phyloP scores from a whole-genome alignment of 108 stramenopile species.

The Skeletonema marinoi region DNA sequence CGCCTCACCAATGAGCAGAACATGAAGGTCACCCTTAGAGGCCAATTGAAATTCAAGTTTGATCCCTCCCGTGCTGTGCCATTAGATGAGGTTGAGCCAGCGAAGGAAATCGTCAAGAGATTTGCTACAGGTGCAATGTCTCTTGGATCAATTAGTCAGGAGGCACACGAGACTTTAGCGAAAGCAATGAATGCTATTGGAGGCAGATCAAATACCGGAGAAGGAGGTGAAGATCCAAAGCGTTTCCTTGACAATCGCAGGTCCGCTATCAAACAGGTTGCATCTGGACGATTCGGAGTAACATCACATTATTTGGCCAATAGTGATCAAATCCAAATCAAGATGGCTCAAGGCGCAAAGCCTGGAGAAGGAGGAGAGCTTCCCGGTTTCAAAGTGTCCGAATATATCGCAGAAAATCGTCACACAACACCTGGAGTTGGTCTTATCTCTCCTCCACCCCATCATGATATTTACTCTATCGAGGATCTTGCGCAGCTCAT shows the following conservation, averaged over 20 bases:
- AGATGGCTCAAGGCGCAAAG: constrained; percentile 98
- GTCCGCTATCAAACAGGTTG: constrained; percentile 94
- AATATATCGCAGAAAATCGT: constrained; percentile 92
- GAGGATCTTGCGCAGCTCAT: constrained; percentile 97
- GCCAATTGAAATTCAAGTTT: constrained; percentile 92
- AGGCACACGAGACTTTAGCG: constrained; percentile 94
- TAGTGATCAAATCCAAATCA: constrained; percentile 97
- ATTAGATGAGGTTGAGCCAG: constrained; percentile 92
- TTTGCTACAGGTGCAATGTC: constrained; percentile 97
- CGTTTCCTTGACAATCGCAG: constrained; percentile 91
- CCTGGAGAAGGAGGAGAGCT: constrained; percentile 97
- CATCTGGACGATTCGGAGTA: constrained; percentile 95
- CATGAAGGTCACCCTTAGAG: constrained; percentile 91
- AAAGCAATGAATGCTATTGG: constrained; percentile 93
- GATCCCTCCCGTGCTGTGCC: constrained; percentile 84
- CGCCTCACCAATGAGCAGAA: constrained; percentile 88
- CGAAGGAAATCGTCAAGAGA: constrained; percentile 89
- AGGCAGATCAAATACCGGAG: constrained; percentile 93
- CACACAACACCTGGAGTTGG: constrained; percentile 95
- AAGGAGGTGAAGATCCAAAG: constrained; percentile 93
- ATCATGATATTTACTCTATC: constrained; percentile 97
- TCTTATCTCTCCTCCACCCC: constrained; percentile 95
- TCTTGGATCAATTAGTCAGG: constrained; percentile 92
- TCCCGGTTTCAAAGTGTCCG: constrained; percentile 94
- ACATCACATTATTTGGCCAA: constrained; percentile 95